Conservation (phyloP, 371 early-diverging fungal species). For the Paraphysoderma sedebokerense region DNA sequence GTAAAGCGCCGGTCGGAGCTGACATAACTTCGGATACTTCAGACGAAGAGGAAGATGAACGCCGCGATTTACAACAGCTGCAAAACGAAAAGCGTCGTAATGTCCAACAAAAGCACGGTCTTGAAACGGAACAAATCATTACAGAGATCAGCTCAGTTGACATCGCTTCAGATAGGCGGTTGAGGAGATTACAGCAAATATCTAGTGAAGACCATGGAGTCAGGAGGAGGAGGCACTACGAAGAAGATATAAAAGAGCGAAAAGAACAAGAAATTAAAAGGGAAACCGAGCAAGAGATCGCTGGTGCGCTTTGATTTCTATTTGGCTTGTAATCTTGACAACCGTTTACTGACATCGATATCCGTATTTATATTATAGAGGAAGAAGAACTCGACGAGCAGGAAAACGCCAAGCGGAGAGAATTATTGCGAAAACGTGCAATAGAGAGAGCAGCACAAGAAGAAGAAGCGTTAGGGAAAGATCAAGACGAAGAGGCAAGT, state of each 20-base stretch:
- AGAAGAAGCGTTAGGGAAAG: constrained; percentile 15
- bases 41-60: constrained; percentile 27
- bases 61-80: neutral
- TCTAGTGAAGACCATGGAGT: constrained; percentile 8
- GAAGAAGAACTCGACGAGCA: constrained; percentile 9
- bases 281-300: constrained; percentile 4
- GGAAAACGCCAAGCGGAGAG: constrained; percentile 10
- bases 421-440: constrained; percentile 9
- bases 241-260: constrained; percentile 7
- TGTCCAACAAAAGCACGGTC: neutral
- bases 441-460: constrained; percentile 10
- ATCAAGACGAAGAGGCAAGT: constrained; percentile 7
- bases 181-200: constrained; percentile 2
- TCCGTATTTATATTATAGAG: too few species aligned
- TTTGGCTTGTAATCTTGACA: too few species aligned
- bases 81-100: neutral
- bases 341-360: too few species aligned
- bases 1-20: constrained; percentile 37
- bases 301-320: too few species aligned
- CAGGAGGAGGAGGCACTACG: constrained; percentile 6
- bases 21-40: constrained; percentile 34
- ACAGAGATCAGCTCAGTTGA: constrained; percentile 10
- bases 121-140: constrained; percentile 6
- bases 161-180: constrained; percentile 11
- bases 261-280: constrained; percentile 8